Conservation (phyloP, 164 flowering plant species). For the Berberis thunbergii region DNA sequence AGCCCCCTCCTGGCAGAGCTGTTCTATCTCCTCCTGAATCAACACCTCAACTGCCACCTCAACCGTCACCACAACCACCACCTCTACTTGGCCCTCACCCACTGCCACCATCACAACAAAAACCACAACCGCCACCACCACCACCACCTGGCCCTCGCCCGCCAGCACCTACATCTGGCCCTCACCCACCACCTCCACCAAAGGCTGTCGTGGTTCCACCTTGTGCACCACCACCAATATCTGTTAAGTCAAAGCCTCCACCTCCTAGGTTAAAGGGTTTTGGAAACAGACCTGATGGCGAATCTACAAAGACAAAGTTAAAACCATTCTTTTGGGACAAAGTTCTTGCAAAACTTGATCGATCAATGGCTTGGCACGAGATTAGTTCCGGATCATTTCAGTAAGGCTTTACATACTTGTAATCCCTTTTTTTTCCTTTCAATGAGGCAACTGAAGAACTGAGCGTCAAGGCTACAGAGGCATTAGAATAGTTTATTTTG, state of each 20-base stretch:
- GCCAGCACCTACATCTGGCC: slow-evolving; percentile 19
- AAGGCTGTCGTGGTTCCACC: slow-evolving; percentile 31
- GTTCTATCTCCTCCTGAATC: slow-evolving; percentile 21
- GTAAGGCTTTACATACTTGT: slow-evolving; percentile 35
- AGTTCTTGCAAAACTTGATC: slow-evolving; percentile 76
- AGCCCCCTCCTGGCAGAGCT: slow-evolving; percentile 22
- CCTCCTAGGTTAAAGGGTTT: slow-evolving; percentile 21
- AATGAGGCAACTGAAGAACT: slow-evolving; percentile 2
- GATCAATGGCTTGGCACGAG: slow-evolving; percentile 95
- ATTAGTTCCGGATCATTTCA: slow-evolving; percentile 87
- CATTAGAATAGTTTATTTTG: not conserved
- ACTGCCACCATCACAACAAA: slow-evolving; percentile 28
- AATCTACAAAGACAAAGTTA: slow-evolving; percentile 63
- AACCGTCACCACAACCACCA: not conserved
- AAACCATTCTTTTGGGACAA: slow-evolving; percentile 99
- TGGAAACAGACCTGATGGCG: slow-evolving; percentile 14
- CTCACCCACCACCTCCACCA: slow-evolving; percentile 45
- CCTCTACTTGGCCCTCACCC: slow-evolving; percentile 6
- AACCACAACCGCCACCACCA: slow-evolving; percentile 12
- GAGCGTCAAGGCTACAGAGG: not conserved
- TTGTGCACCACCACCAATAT: slow-evolving; percentile 28
- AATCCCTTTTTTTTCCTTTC: not conserved
- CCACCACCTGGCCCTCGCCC: slow-evolving; percentile 19
- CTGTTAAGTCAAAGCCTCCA: slow-evolving; percentile 24
- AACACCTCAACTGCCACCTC: slow-evolving; percentile 18